These are phyloP conservation scores for Lepidium didymum DNA, from an alignment of 345 rosid species.

Conservation along the genomic window DNA sequence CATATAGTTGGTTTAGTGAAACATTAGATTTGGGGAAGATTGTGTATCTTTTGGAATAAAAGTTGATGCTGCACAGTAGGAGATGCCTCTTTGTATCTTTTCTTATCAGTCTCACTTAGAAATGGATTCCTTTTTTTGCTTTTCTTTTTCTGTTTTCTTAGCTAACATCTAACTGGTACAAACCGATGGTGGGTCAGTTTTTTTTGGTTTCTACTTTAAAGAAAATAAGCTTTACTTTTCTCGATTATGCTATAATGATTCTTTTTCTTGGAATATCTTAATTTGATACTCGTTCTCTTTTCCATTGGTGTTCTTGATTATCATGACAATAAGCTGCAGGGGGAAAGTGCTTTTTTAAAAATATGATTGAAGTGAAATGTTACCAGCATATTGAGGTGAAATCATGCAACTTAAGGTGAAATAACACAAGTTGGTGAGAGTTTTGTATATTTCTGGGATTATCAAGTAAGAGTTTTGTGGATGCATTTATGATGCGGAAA, in stretches of 20 bases:
- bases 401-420: not conserved
- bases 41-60: conserved; percentile 11
- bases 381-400: not conserved
- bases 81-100: conserved; percentile 1
- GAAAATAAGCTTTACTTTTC: conserved; percentile 3
- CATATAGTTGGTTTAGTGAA: conserved; percentile 12
- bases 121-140: not conserved
- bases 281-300: conserved; percentile 3
- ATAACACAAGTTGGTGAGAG: not conserved
- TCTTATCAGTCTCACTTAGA: conserved; percentile 8
- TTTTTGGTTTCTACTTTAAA: conserved; percentile 2
- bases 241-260: conserved; percentile 1
- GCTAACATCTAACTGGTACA: conserved; percentile 2
- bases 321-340: not conserved
- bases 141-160: conserved; percentile 14
- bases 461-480: not conserved
- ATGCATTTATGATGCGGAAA: not conserved
- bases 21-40: conserved; percentile 9
- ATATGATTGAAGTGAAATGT: conserved; percentile 4
- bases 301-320: not conserved
- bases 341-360: not conserved
- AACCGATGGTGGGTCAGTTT: not conserved
- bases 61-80: conserved; percentile 12
- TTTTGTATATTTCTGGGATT: not conserved
- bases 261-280: conserved; percentile 2